A percentile compares a stretch with the other conserved stretches of the same genome.
Conservation (phyloP, 345 rosid species). For the rapeseed (Brassica napus) region Da-Ae NC_063446.1:59251001-59251500, state of each 20-base stretch:
- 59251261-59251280: slow-evolving; percentile 64
- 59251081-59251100: slow-evolving; percentile 90
- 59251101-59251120: slow-evolving; percentile 76
- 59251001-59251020: neutral
- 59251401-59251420: slow-evolving; percentile 85
- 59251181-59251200: slow-evolving; percentile 65
- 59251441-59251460: neutral
- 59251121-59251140: slow-evolving; percentile 78
- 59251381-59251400: slow-evolving; percentile 77
- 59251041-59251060: slow-evolving; percentile 94
- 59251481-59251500: neutral
- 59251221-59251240: neutral
- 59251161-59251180: slow-evolving; percentile 65
- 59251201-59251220: neutral
- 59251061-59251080: slow-evolving; percentile 94
- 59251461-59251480: neutral
- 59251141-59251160: slow-evolving; percentile 67
- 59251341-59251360: slow-evolving; percentile 92
- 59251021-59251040: slow-evolving; percentile 46
- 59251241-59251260: neutral
- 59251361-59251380: slow-evolving; percentile 91
- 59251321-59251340: slow-evolving; percentile 92
- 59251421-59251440: slow-evolving; percentile 33
- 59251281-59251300: slow-evolving; percentile 95
- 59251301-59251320: slow-evolving; percentile 90